phyloP scores from a whole-genome alignment of 306 rosid species.

The Quercus aquifolioides region DNA sequence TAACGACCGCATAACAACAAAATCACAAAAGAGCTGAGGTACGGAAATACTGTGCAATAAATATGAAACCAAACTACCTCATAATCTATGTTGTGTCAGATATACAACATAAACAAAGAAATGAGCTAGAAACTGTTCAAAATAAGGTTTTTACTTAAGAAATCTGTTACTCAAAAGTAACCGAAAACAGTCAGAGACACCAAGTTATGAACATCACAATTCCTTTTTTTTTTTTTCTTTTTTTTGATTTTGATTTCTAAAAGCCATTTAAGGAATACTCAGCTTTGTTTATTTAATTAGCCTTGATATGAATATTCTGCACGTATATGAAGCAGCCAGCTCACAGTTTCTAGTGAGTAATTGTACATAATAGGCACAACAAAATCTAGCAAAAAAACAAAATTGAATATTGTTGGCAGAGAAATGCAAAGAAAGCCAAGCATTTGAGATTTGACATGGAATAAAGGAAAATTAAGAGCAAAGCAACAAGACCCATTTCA shows the following conservation, averaged over 20 bases:
- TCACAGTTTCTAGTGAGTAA: too few species aligned
- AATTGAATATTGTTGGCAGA: too few species aligned
- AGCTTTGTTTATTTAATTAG: not conserved
- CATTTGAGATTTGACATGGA: too few species aligned
- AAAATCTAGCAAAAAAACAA: too few species aligned
- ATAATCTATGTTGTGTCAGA: not conserved
- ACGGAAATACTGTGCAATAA: not conserved
- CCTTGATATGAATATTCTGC: not conserved
- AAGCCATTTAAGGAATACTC: not conserved
- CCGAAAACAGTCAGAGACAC: not conserved
- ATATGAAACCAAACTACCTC: not conserved
- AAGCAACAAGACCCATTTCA: too few species aligned
- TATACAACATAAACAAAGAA: not conserved
- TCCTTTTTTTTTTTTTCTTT: not conserved
- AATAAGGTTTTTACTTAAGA: not conserved
- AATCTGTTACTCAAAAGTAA: not conserved
- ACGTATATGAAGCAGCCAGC: not conserved
- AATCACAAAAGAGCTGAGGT: not conserved
- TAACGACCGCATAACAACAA: not conserved
- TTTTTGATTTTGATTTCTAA: not conserved
- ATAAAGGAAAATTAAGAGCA: too few species aligned
- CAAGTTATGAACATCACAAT: not conserved
- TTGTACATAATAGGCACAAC: too few species aligned
- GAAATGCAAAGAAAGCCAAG: too few species aligned
- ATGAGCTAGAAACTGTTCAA: not conserved